Conservation (phyloP, 2,329 filamentous ascomycete genomes). For the Fusarium sp. region DNA sequence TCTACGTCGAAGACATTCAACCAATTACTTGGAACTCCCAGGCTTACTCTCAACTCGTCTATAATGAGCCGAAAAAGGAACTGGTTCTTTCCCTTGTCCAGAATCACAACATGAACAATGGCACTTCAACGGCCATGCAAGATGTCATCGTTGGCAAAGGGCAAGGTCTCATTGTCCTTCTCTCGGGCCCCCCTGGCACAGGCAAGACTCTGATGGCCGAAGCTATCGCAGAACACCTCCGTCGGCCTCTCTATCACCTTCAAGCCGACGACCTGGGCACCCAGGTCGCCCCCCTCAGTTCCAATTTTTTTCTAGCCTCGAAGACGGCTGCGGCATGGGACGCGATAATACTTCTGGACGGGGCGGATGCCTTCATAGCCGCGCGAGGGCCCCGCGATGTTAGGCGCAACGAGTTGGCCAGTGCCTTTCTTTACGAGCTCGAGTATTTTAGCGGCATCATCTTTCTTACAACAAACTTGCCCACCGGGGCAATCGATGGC, state of each 20-base stretch:
- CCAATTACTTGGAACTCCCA: constrained; percentile 59
- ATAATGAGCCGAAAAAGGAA: constrained; percentile 61
- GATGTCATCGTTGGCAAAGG: constrained; percentile 59
- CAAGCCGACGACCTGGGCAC: constrained; percentile 63
- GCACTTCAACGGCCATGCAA: constrained; percentile 42
- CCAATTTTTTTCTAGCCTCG: constrained; percentile 59
- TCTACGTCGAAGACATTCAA: constrained; percentile 57
- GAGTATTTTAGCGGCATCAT: constrained; percentile 60
- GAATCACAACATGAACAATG: constrained; percentile 50
- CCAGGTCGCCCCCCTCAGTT: constrained; percentile 57
- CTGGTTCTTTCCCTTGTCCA: constrained; percentile 62
- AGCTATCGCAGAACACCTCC: constrained; percentile 56
- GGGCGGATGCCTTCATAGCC: constrained; percentile 66
- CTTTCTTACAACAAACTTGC: constrained; percentile 60
- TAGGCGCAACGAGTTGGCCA: constrained; percentile 61
- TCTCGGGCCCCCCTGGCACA: constrained; percentile 60
- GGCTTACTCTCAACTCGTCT: constrained; percentile 61
- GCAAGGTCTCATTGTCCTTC: constrained; percentile 59
- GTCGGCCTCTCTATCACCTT: constrained; percentile 59
- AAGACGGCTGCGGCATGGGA: constrained; percentile 63
- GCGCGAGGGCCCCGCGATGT: constrained; percentile 60
- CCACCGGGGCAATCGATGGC: constrained; percentile 50
- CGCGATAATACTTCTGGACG: constrained; percentile 64
- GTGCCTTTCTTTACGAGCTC: constrained; percentile 60
- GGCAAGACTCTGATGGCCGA: constrained; percentile 62